Conservation (phyloP, 2,329 filamentous ascomycete genomes). For the Colletotrichum echinochloae region DNA sequence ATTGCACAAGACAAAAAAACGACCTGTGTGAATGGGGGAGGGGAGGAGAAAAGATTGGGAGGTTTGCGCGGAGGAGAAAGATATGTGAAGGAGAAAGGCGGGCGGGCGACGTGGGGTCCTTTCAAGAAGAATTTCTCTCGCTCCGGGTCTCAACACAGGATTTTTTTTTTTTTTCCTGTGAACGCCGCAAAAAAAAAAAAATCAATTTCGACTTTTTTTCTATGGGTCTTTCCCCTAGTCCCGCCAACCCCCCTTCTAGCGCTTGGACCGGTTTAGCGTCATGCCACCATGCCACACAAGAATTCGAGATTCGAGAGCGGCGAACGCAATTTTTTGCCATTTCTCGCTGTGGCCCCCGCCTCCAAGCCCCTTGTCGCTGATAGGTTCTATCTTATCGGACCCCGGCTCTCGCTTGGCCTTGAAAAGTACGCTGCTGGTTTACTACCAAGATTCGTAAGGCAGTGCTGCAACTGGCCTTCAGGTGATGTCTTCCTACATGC, state of each 20-base stretch:
- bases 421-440: not conserved
- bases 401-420: conserved; percentile 25
- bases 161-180: conserved; percentile 42
- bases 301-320: conserved; percentile 30
- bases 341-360: conserved; percentile 22
- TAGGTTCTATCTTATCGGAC: conserved; percentile 37
- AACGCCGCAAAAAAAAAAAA: conserved; percentile 39
- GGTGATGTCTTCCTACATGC: not conserved
- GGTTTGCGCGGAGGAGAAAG: conserved; percentile 40
- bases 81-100: conserved; percentile 37
- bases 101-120: conserved; percentile 41
- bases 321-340: conserved; percentile 33
- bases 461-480: not conserved
- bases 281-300: conserved; percentile 40
- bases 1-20: conserved; percentile 41
- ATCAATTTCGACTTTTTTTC: conserved; percentile 43
- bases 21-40: conserved; percentile 42
- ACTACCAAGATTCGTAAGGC: not conserved
- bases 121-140: conserved; percentile 42
- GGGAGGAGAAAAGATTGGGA: conserved; percentile 41
- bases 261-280: conserved; percentile 27
- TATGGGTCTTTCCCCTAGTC: conserved; percentile 24
- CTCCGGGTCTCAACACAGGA: conserved; percentile 34
- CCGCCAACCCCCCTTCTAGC: conserved; percentile 37
- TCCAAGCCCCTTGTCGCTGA: conserved; percentile 10